Base-by-base conservation (phyloP, 257 asterid species). In the Cynanchum wilfordii region DNA sequence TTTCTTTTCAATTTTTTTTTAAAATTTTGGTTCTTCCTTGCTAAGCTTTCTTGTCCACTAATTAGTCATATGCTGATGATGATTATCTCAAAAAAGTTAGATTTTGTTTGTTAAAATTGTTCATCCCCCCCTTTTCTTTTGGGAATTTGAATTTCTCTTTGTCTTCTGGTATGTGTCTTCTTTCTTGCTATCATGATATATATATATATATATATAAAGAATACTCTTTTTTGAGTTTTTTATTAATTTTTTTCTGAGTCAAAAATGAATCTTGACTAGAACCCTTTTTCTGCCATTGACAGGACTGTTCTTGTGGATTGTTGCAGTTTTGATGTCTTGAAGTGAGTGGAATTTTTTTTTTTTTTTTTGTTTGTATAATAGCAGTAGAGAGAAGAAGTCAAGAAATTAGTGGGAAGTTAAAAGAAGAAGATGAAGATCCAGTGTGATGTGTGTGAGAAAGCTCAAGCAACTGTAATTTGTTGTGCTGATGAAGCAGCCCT, bases 401-500 rank as follows among this genome's bases (percentile, higher is more conserved):
- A 38, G 47, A 42, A 42, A 42, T 42, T 42, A 42, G 11, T 42
- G 47, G 30, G 45, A 56, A 38, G 7, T 12, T 8, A 38, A n/a
- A 2, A 20, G 40, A 19, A 15, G 40, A 80, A 70, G 79, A 94
- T 94, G 99, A 94, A 94, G 97, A 91, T 94, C 55, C 97, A 88
- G 89, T 94, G 99, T 66, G 99, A 94, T 87, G 99, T 91, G 68
- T 94, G 99, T 76, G 99, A 94, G 88, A 94, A 86, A 74, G 96
- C 97, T 24, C 86, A 86, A 64, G 99, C 99, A 73, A 90, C 95
- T 49, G 93, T 94, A 84, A 94, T 94, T 3, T 94, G 99, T 81
- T 91, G 99, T 78, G 99, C 99, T 10, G 99, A 94, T 78, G 99
- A 94, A 84, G 99, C 99, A 36, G 99, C 98, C 12, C 74, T 94